Evolutionary conservation across 129 eudicot species (phyloP).

Genomic region (Mikania micrantha): DNA sequence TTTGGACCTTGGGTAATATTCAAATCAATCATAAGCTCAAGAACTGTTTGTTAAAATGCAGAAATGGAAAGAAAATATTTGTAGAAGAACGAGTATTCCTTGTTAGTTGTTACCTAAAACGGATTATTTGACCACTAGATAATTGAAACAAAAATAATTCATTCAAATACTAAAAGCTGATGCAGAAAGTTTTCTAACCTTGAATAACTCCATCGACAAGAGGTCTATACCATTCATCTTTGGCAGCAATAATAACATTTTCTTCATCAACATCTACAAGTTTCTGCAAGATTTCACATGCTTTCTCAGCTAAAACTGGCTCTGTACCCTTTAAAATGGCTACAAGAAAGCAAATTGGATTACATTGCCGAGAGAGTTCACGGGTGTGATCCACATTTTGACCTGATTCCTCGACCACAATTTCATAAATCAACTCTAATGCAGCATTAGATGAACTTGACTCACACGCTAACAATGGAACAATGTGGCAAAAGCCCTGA

Average conservation of each 20-base stretch:
- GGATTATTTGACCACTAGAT: not conserved
- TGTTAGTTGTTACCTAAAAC: not conserved
- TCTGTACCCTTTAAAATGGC: constrained; percentile 24
- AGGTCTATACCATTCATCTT: constrained; percentile 54
- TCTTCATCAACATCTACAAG: constrained; percentile 46
- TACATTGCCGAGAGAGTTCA: constrained; percentile 35
- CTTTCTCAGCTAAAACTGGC: constrained; percentile 25
- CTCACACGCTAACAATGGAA: constrained; percentile 41
- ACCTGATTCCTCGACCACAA: constrained; percentile 31
- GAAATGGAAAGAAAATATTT: no score
- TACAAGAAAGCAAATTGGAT: constrained; percentile 42
- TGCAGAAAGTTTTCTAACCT: constrained; percentile 30
- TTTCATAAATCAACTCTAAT: constrained; percentile 43
- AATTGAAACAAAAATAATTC: not conserved
- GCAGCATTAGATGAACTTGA: constrained; percentile 39
- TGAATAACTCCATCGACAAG: constrained; percentile 30
- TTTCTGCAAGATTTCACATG: constrained; percentile 36
- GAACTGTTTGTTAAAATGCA: no score
- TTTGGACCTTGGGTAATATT: constrained; percentile 34
- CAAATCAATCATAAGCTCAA: not conserved
- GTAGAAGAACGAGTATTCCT: no score
- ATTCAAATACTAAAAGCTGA: not conserved
- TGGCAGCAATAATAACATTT: constrained; percentile 36
- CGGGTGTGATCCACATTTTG: constrained; percentile 29
- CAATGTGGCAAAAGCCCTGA: constrained; percentile 34